Conservation (phyloP, 371 early-diverging fungal species). For the Syncephalis fuscata region DNA sequence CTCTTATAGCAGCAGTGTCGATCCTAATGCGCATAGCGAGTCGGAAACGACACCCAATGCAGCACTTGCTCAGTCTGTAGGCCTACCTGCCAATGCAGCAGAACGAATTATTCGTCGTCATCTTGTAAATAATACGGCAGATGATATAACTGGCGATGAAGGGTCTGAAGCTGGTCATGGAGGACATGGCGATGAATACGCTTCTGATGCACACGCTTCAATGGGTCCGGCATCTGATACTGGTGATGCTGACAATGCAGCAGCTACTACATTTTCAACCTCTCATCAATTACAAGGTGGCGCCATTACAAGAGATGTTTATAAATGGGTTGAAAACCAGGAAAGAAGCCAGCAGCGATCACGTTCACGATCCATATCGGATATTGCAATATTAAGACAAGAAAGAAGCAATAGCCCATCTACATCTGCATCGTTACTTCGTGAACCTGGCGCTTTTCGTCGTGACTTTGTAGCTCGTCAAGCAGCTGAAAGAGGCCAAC, state of each 20-base stretch:
- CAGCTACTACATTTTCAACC: conserved; percentile 1
- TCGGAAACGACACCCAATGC: no score
- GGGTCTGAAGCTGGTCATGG: no score
- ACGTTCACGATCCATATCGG: conserved; percentile 24
- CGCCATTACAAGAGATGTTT: conserved; percentile 71
- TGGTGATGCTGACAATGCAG: conserved; percentile 1
- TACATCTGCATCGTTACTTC: not conserved
- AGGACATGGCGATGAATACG: no score
- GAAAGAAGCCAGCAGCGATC: conserved; percentile 35
- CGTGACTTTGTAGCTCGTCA: conserved; percentile 61
- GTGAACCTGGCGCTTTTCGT: conserved; percentile 73
- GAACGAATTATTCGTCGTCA: no score
- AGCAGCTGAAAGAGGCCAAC: conserved; percentile 49
- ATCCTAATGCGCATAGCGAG: no score
- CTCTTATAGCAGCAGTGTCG: no score
- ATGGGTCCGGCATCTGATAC: not conserved
- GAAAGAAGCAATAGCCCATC: conserved; percentile 9
- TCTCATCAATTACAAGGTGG: conserved; percentile 40
- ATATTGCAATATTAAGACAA: conserved; percentile 22
- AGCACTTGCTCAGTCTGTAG: no score
- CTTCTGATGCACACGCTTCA: no score
- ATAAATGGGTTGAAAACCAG: conserved; percentile 81
- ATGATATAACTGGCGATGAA: no score
- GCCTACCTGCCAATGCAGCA: no score
- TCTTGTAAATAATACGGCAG: no score